A percentile compares a stretch with the other conserved stretches of the same genome.
These are phyloP conservation scores for Diplodia seriata DNA, from an alignment of 2,329 filamentous ascomycete species.

Conservation along the genomic window DNA sequence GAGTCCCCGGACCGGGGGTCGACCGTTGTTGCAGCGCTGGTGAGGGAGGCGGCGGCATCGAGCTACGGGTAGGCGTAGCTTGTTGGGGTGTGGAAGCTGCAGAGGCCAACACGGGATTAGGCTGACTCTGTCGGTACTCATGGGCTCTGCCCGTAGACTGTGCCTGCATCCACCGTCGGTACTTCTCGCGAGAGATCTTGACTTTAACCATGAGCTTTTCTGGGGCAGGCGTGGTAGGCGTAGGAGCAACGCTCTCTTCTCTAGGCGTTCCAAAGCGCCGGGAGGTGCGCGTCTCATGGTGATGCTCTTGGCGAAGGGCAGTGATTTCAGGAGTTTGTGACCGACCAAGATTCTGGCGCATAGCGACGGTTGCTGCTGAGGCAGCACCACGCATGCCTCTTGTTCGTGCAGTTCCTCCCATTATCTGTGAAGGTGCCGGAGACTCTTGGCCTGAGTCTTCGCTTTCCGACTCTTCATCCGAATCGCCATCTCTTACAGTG, in stretches of 20 bases:
- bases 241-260: slow-evolving; percentile 80
- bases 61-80: slow-evolving; percentile 58
- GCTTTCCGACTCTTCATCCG: slow-evolving; percentile 90
- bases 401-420: slow-evolving; percentile 80
- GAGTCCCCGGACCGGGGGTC: slow-evolving; percentile 43
- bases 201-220: slow-evolving; percentile 69
- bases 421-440: slow-evolving; percentile 73
- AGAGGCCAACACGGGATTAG: slow-evolving; percentile 55
- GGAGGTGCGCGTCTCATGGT: slow-evolving; percentile 75
- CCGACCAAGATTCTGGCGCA: slow-evolving; percentile 75
- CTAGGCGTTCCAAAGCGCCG: slow-evolving; percentile 67
- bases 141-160: slow-evolving; percentile 51
- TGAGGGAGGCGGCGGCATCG: slow-evolving; percentile 64
- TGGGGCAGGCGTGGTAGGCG: slow-evolving; percentile 53
- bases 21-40: slow-evolving; percentile 50
- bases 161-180: slow-evolving; percentile 70
- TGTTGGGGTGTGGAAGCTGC: slow-evolving; percentile 56
- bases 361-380: slow-evolving; percentile 82
- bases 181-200: slow-evolving; percentile 73
- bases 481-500: slow-evolving; percentile 69
- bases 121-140: slow-evolving; percentile 48
- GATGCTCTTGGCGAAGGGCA: slow-evolving; percentile 54
- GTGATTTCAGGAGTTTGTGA: slow-evolving; percentile 85
- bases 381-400: slow-evolving; percentile 89
- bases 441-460: slow-evolving; percentile 88